Percentiles rank a stretch among this genome's conserved stretches.
Conservation (phyloP, 192 early-diverging fungal genomes). For the Coemansia sp. region DNA sequence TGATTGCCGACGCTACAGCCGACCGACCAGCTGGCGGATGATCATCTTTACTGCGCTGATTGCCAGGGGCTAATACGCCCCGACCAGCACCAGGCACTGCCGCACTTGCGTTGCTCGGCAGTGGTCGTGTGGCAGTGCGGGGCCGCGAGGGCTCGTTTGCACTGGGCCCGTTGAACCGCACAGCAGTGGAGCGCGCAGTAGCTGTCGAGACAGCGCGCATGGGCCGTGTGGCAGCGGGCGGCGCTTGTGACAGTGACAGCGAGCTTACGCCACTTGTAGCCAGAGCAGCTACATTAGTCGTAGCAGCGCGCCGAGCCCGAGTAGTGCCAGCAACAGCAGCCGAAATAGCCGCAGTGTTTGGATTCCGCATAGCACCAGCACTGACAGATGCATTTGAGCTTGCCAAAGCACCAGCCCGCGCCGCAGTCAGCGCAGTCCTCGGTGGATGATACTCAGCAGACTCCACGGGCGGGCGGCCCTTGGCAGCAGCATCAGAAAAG, state of each 20-base stretch:
- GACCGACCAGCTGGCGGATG: not conserved
- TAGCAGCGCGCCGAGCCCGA: constrained; percentile 32
- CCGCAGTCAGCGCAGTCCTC: not conserved
- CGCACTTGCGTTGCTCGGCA: not conserved
- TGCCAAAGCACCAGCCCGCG: constrained; percentile 1
- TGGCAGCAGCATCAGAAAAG: constrained; percentile 6
- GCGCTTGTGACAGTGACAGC: not conserved
- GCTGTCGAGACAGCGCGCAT: constrained; percentile 1
- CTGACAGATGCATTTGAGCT: not conserved
- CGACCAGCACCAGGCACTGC: not conserved
- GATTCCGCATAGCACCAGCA: constrained; percentile 18
- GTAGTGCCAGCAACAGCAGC: constrained; percentile 55
- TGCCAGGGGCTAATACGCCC: not conserved
- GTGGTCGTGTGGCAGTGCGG: constrained; percentile 14
- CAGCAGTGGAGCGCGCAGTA: constrained; percentile 13
- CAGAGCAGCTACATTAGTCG: not conserved
- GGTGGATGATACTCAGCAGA: constrained; percentile 8
- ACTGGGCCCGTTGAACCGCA: constrained; percentile 25
- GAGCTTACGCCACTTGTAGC: not conserved
- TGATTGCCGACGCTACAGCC: constrained; percentile 2
- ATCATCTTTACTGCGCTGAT: constrained; percentile 4
- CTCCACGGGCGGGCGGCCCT: not conserved
- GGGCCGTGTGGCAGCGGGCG: not conserved
- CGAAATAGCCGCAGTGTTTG: constrained; percentile 42
- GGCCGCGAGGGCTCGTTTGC: constrained; percentile 5